Evolutionary conservation across 495 filamentous ascomycete genomes (phyloP).

Genomic region (Tetracladium setigerum): DNA sequence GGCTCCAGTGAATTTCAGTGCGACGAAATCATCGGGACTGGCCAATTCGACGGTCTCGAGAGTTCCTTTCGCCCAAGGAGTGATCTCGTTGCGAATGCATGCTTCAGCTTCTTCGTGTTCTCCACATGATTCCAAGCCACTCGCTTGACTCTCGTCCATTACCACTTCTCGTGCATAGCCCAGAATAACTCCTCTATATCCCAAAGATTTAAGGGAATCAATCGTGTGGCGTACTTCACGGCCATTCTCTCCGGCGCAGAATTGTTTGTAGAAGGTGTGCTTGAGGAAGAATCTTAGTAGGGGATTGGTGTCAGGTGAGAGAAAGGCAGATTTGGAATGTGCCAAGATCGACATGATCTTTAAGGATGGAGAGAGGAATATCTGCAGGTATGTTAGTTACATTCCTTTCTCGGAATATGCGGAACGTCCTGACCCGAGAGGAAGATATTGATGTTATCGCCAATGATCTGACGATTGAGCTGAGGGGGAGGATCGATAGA

Average conservation of each 20-base stretch:
- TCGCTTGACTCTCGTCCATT: slow-evolving; percentile 41
- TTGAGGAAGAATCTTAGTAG: slow-evolving; percentile 53
- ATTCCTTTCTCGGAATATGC: neutral
- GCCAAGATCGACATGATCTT: slow-evolving; percentile 62
- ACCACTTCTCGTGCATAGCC: slow-evolving; percentile 72
- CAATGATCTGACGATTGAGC: slow-evolving; percentile 68
- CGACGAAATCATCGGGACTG: slow-evolving; percentile 72
- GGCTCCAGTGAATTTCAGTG: slow-evolving; percentile 90
- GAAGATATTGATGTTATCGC: slow-evolving; percentile 75
- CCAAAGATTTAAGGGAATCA: slow-evolving; percentile 50
- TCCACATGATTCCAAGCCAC: slow-evolving; percentile 24
- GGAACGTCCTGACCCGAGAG: slow-evolving; percentile 36
- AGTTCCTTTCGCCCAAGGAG: slow-evolving; percentile 66
- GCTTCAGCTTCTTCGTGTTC: slow-evolving; percentile 30
- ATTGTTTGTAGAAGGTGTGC: slow-evolving; percentile 77
- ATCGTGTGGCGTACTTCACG: slow-evolving; percentile 54
- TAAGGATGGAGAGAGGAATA: slow-evolving; percentile 64
- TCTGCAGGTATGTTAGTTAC: slow-evolving; percentile 7
- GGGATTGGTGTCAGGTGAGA: slow-evolving; percentile 52
- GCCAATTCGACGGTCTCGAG: slow-evolving; percentile 70
- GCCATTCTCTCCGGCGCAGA: slow-evolving; percentile 68
- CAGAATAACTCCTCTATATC: slow-evolving; percentile 70
- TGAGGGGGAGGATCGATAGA: slow-evolving; percentile 65
- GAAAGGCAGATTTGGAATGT: slow-evolving; percentile 50
- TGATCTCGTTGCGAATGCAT: slow-evolving; percentile 52